Evolutionary conservation across 257 asterid genomes (phyloP).

Genomic region (Rehmannia glutinosa): DNA sequence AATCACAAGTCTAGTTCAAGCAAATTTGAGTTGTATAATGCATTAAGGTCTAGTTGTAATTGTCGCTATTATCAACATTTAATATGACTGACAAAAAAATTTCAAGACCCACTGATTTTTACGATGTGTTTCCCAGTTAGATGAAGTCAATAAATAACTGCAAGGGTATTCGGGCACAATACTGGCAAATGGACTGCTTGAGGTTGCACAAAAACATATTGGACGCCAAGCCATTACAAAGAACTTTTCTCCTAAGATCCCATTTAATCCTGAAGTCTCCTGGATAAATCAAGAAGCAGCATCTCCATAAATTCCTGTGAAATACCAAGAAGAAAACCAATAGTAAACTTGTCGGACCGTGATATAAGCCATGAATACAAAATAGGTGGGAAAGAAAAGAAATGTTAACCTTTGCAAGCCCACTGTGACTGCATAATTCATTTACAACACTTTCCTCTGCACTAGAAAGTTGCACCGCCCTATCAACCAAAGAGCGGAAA

Average conservation of each 20-base stretch:
- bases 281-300: conserved; percentile 43
- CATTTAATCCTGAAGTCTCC: conserved; percentile 36
- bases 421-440: conserved; percentile 42
- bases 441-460: conserved; percentile 28
- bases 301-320: conserved; percentile 65
- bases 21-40: not conserved
- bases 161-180: not conserved
- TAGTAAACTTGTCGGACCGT: not conserved
- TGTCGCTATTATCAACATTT: not conserved
- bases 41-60: not conserved
- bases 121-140: not conserved
- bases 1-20: too few species aligned
- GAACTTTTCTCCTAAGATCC: conserved; percentile 10
- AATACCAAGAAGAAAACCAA: not conserved
- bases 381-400: not conserved
- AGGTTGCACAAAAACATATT: not conserved
- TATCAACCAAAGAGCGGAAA: conserved; percentile 40
- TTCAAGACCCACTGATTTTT: not conserved
- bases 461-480: conserved; percentile 26
- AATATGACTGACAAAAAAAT: not conserved
- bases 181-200: not conserved
- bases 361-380: not conserved
- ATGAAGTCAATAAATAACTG: not conserved
- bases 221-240: not conserved
- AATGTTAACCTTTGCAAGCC: conserved; percentile 41